A percentile compares a stretch with the other conserved stretches of the same genome.
Conservation (phyloP, 2,329 filamentous ascomycete genomes). For the Lecanicillium sp. region DNA sequence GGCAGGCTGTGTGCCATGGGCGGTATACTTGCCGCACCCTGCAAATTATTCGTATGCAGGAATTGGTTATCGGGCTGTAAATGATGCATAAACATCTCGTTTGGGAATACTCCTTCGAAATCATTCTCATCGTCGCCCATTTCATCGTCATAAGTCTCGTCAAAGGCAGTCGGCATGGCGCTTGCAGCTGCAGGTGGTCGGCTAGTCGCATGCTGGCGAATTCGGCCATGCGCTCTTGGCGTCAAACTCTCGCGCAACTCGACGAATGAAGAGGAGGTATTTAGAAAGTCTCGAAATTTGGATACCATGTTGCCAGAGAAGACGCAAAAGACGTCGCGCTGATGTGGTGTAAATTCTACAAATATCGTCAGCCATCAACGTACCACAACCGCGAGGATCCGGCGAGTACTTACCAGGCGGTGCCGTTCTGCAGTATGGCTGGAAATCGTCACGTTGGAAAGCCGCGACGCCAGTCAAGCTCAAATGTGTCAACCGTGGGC, state of each 20-base stretch:
- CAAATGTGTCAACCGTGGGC: conserved; percentile 85
- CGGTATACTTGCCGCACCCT: conserved; percentile 1
- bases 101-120: conserved; percentile 31
- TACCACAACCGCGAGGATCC: background rate
- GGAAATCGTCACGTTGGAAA: conserved; percentile 79
- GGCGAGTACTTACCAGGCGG: conserved; percentile 51
- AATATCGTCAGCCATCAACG: conserved; percentile 19
- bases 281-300: conserved; percentile 71
- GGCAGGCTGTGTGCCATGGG: conserved; percentile 7
- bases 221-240: conserved; percentile 10
- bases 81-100: conserved; percentile 29
- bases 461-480: conserved; percentile 90
- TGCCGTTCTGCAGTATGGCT: conserved; percentile 77
- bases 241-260: conserved; percentile 28
- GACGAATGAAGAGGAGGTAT: conserved; percentile 42
- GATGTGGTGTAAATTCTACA: conserved; percentile 86
- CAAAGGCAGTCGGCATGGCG: conserved; percentile 17
- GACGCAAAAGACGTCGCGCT: conserved; percentile 93
- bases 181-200: conserved; percentile 10
- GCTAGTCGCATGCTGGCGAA: conserved; percentile 4
- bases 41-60: background rate
- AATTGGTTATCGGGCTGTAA: conserved; percentile 6
- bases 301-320: conserved; percentile 84
- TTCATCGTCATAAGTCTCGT: conserved; percentile 33
- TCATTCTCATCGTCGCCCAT: conserved; percentile 37